Base-by-base conservation (phyloP, 345 rosid genomes). In the Gossypium longicalyx region DNA sequence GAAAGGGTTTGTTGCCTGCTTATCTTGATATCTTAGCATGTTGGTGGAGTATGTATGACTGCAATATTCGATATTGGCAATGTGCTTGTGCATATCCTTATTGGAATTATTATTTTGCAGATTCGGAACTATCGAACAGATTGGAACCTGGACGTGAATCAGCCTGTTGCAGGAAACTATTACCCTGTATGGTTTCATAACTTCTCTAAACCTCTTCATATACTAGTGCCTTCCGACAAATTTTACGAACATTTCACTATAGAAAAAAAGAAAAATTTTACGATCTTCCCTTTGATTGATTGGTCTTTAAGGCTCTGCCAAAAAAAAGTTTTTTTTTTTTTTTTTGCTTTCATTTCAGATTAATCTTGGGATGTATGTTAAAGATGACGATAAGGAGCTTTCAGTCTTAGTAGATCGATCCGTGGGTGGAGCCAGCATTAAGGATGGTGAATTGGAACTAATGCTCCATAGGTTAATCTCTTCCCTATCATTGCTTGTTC, bases 151-250 rank as follows among this genome's bases (percentile, higher is more conserved):
- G 78, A 86, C 77, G 86, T 79, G 76, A 83, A 85, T 76, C 89
- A 90, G 80, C 94, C 92, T 48, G 58, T 88, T 67, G 90, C 94
- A 20, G 94, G 94, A 82, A 88, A 90, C 74, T 90, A 86, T 76
- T 90, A 90, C 76, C 94, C 94, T 9, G 94, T 90, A 81, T 19
- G 91, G 81, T 79, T 64, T 27, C 19, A 16, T 29, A 9, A 45
- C 12, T 45, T 7, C 41, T 34, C 41, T 5, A 34, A 34, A 34
- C 41, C 41, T 34, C 41, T 34, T 34, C 41, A 34, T 34, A 34
- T 34, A 5, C 41, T 34, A 5, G 41, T 34, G 41, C 41, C 41
- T 34, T 34, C 41, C 7, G 7, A 34, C 0, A 34, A 34, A 34
- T 34, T 34, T 34, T 34, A 34, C 7, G 41, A 34, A 5, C 41